Evolutionary conservation across 495 filamentous ascomycete genomes (phyloP), one percentile per base, ranked within the genome.

Genomic region (Trichoderma orchidacearum): DNA sequence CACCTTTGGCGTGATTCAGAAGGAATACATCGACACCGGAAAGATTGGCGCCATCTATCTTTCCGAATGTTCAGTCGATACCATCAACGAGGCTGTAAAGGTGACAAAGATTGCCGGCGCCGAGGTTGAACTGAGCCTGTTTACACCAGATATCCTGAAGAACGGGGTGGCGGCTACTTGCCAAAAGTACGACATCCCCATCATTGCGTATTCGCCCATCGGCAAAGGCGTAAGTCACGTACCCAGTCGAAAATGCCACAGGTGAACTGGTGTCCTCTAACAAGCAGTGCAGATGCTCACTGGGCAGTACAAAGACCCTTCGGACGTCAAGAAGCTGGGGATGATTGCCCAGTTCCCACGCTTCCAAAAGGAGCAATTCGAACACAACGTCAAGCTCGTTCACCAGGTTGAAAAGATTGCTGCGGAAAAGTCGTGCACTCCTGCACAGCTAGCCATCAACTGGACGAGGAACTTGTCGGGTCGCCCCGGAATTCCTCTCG

Each of bases 91-190:
- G 59, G 90, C 90, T 56, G 76, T 73, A 35, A 83, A 84, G 60
- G 68, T 86, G 28, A 76, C 82, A 51, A 84, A 85, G 53, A 85
- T 96, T 61, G 77, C 75, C 1, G 80, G 78, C 3, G 86, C 90
- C 23, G 90, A 96, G 67, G 82, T 86, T 27, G 90, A 96, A 70
- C 70, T 94, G 56, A 87, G 82, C 5, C 63, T 96, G 38, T 90
- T 76, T 64, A 66, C 77, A 5, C 80, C 80, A 13, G 78, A 85
- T 15, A 81, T 85, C 36, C 68, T 92, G 9, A 68, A 78, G 3
- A 92, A 96, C 63, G 89, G 85, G 13, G 77, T 94, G n/a, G 86
- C 85, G 4, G 70, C 72, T 30, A 77, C 83, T 1, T 93, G 88
- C 60, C 81, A 79, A 9, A 75, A 91, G 69, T 72, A 87, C 38